These are phyloP conservation scores for Luffa acutangula DNA, from an alignment of 306 rosid genomes.

Conservation along the genomic window DNA sequence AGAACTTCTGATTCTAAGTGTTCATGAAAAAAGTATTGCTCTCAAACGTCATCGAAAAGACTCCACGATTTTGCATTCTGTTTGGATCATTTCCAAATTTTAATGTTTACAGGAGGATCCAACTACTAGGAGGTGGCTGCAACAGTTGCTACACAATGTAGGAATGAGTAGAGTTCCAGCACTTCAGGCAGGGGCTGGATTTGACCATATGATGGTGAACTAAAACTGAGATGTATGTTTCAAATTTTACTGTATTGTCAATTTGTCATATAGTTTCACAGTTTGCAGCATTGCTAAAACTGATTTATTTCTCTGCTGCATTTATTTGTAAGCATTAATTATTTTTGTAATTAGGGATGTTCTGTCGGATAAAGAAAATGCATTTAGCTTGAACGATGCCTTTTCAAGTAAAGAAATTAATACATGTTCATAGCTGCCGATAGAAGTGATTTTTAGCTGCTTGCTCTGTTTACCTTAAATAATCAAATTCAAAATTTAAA, in stretches of 20 bases:
- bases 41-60: not conserved
- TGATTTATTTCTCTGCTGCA: not conserved
- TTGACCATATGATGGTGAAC: conserved; percentile 39
- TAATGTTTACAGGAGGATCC: conserved; percentile 53
- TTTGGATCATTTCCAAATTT: not conserved
- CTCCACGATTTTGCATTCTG: not conserved
- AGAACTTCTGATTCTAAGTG: not conserved
- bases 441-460: not conserved
- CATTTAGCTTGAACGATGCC: not conserved
- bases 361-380: not conserved
- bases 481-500: not conserved
- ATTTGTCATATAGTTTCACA: not conserved
- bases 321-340: not conserved
- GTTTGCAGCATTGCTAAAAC: not conserved
- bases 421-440: conserved; percentile 4
- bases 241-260: not conserved
- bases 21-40: not conserved
- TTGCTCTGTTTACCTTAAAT: not conserved
- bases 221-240: conserved; percentile 1
- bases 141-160: conserved; percentile 57
- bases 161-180: conserved; percentile 31
- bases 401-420: not conserved
- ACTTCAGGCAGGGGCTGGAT: conserved; percentile 44
- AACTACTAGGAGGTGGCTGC: conserved; percentile 61
- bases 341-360: not conserved